Conservation (phyloP, 1,139 yeast genomes). For the Suhomyces panamericanus region DNA sequence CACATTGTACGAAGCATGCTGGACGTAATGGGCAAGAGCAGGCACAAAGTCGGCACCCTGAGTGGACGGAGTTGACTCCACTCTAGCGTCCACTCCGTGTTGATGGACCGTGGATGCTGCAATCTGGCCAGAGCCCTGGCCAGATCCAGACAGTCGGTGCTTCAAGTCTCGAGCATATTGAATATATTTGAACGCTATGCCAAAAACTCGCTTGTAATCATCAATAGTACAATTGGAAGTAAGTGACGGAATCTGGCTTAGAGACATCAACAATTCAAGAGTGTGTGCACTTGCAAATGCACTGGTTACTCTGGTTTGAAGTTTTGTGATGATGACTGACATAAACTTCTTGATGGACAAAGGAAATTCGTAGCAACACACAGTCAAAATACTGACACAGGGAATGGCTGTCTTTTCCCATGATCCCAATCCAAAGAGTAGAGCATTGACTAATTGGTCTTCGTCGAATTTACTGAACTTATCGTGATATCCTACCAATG, state of each 20-base stretch:
- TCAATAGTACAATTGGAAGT: slow-evolving; percentile 74
- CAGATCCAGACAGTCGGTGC: slow-evolving; percentile 20
- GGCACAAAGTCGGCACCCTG: slow-evolving; percentile 43
- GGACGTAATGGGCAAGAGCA: slow-evolving; percentile 57
- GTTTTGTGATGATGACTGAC: slow-evolving; percentile 61
- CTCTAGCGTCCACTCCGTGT: slow-evolving; percentile 46
- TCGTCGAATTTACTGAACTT: slow-evolving; percentile 61
- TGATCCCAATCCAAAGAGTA: slow-evolving; percentile 64
- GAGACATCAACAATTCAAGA: slow-evolving; percentile 67
- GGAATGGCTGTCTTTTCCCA: slow-evolving; percentile 83
- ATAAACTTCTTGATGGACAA: slow-evolving; percentile 67
- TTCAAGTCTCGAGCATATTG: slow-evolving; percentile 64
- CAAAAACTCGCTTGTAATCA: slow-evolving; percentile 79
- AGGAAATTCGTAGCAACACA: slow-evolving; percentile 82
- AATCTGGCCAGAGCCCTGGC: slow-evolving; percentile 7
- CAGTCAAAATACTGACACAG: slow-evolving; percentile 70
- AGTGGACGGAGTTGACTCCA: slow-evolving; percentile 52
- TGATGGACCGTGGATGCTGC: slow-evolving; percentile 18
- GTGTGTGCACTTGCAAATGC: slow-evolving; percentile 72
- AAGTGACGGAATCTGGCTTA: slow-evolving; percentile 65
- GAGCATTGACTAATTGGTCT: slow-evolving; percentile 66
- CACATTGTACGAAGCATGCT: slow-evolving; percentile 65
- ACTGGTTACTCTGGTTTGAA: slow-evolving; percentile 75
- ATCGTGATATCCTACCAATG: slow-evolving; percentile 66
- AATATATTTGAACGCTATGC: slow-evolving; percentile 77